Evolutionary conservation across 177 flowering plant genomes (phyloP), one percentile per base, ranked within the genome.

Genomic region (Vitis hybrid): DNA sequence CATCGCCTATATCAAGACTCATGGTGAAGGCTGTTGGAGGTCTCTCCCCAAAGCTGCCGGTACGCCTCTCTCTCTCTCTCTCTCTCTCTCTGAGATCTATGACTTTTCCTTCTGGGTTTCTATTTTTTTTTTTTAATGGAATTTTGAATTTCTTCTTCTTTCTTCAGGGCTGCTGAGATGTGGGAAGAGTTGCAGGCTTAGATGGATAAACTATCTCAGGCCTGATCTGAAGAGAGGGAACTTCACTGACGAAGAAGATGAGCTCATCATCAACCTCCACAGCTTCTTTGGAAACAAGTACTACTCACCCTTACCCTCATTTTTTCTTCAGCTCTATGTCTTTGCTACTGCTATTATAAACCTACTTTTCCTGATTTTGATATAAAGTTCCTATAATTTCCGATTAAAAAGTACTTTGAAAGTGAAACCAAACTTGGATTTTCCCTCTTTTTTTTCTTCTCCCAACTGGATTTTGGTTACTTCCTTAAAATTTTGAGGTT

Each of bases 11-110:
- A 84, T 84, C 80, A 80, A 68, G 54, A 14, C 65, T 52, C 83
- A 85, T 70, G 88, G 87, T 11, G 87, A 84, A 75, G 87, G 89
- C 40, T 82, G 86, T 18, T 86, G 89, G 89, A 76, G 89, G 66
- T 84, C 86, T 58, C 89, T 86, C 55, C 89, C 89, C 24, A 86
- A 79, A 73, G 78, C 87, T 60, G 89, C 89, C 46, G 89, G 89
- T 82, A 65, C n/a, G 14, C 14, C 11, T 18, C 60, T 35, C 68
- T 27, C 27, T 27, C 27, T 27, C 27, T 2, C 27, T 24, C 27
- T 16, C 0, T 24, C 27, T 24, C 27, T 27, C 27, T 27, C 24
- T 24, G 27, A 13, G 8, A 16, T 15, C 6, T 54, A n/a, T 62
- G 3, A 4, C 24, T n/a, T 51, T 14, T 6, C 7, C 49, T 5